A percentile compares a stretch with the other conserved stretches of the same genome.
phyloP scores from a whole-genome alignment of 2,329 filamentous ascomycete species.

The Metarhizium rileyi region DNA sequence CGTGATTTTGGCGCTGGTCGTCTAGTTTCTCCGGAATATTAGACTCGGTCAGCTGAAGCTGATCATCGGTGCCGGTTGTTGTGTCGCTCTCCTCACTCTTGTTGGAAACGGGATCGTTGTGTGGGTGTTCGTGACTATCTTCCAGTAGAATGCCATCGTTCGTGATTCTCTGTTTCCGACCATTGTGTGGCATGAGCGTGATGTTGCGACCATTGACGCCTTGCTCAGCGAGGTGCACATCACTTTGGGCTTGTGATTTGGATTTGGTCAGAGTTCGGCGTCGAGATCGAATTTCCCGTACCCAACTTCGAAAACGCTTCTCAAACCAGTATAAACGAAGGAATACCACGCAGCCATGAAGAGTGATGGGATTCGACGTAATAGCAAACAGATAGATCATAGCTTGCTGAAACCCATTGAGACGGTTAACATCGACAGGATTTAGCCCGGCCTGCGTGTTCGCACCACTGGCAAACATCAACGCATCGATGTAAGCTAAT shows the following conservation, averaged over 20 bases:
- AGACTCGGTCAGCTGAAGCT: neutral
- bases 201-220: conserved; percentile 60
- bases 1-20: neutral
- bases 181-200: conserved; percentile 51
- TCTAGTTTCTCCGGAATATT: conserved; percentile 3
- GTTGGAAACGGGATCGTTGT: conserved; percentile 9
- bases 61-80: conserved; percentile 18
- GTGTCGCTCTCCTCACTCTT: conserved; percentile 30
- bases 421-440: conserved; percentile 57
- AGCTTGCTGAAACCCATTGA: conserved; percentile 65
- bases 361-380: conserved; percentile 72
- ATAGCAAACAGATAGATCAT: conserved; percentile 63
- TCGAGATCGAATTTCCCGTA: conserved; percentile 57
- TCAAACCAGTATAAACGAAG: conserved; percentile 97
- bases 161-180: conserved; percentile 44
- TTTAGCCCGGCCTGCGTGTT: conserved; percentile 93
- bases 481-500: conserved; percentile 72
- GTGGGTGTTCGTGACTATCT: conserved; percentile 24
- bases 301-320: conserved; percentile 82
- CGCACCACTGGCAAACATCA: conserved; percentile 78
- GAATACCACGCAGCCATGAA: conserved; percentile 81
- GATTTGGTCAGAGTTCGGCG: conserved; percentile 57
- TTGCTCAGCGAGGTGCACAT: conserved; percentile 41
- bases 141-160: conserved; percentile 50
- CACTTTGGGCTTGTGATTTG: conserved; percentile 37